Evolutionary conservation across 73 alveolate genomes (phyloP).

Genomic region (Paramecium octaurelia): DNA sequence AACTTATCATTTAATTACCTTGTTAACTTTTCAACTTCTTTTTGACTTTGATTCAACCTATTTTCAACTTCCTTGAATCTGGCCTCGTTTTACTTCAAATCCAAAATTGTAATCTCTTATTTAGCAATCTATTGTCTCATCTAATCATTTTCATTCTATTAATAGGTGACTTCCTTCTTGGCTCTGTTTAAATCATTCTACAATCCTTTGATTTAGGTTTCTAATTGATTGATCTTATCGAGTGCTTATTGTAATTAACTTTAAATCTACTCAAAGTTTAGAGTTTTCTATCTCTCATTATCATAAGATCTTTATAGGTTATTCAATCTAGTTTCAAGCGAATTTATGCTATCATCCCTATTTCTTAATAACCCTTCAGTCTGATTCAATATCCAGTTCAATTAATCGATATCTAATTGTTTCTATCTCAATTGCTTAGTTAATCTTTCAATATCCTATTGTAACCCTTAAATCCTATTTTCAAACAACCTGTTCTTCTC

Average conservation of each 20-base stretch:
- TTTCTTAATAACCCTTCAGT: background rate
- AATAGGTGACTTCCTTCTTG: background rate
- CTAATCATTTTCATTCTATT: slow-evolving; percentile 16
- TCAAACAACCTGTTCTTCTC: slow-evolving; percentile 11
- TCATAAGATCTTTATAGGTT: background rate
- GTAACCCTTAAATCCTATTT: background rate
- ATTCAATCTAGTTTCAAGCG: background rate
- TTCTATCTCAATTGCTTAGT: background rate
- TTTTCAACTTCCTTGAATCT: background rate
- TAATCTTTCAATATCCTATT: background rate
- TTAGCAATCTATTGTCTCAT: background rate
- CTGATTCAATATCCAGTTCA: background rate
- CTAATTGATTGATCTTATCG: slow-evolving; percentile 4
- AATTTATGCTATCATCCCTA: background rate
- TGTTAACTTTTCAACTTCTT: background rate
- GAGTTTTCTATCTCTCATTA: background rate
- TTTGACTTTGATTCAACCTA: background rate
- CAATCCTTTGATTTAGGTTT: background rate
- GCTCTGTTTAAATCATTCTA: background rate
- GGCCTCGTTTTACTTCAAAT: slow-evolving; percentile 29
- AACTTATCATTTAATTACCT: background rate
- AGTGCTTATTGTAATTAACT: background rate
- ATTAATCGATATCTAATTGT: background rate
- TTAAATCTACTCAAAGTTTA: background rate
- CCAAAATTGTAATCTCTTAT: background rate